phyloP scores from a whole-genome alignment of 225 moss, liverwort and hornwort genomes.

The Anthoceros angustus region DNA sequence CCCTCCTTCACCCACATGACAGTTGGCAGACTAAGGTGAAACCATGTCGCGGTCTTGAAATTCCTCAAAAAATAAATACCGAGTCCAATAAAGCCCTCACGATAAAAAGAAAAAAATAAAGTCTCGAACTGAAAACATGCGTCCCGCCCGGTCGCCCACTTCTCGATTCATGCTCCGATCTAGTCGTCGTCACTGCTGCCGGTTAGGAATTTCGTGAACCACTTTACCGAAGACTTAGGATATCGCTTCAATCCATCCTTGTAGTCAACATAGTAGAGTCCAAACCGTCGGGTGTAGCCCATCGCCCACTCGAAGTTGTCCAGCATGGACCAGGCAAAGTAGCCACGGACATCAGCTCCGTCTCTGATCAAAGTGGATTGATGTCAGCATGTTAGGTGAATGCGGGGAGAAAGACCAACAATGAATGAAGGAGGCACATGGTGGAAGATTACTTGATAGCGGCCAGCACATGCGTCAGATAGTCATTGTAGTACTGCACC shows the following conservation, averaged over 20 bases:
- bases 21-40: no score
- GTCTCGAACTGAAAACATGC: no score
- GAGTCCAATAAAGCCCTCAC: no score
- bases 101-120: no score
- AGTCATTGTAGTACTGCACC: conserved; percentile 34
- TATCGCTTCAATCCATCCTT: conserved; percentile 27
- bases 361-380: conserved; percentile 23
- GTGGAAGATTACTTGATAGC: conserved; percentile 22
- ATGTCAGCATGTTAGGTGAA: conserved; percentile 16
- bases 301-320: conserved; percentile 80
- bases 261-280: conserved; percentile 59
- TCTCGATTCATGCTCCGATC: no score
- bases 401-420: conserved; percentile 9
- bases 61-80: no score
- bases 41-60: no score
- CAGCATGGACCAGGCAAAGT: conserved; percentile 73
- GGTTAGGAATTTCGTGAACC: conserved; percentile 41
- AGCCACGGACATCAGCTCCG: conserved; percentile 62
- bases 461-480: conserved; percentile 26
- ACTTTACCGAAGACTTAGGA: conserved; percentile 54
- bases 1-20: no score
- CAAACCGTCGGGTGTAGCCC: conserved; percentile 50
- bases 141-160: no score
- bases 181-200: background rate
- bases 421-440: background rate